Percentiles rank a stretch among this genome's conserved stretches.
Conservation (phyloP, 805 yeast genomes). For the Starmerella davenportii region DNA sequence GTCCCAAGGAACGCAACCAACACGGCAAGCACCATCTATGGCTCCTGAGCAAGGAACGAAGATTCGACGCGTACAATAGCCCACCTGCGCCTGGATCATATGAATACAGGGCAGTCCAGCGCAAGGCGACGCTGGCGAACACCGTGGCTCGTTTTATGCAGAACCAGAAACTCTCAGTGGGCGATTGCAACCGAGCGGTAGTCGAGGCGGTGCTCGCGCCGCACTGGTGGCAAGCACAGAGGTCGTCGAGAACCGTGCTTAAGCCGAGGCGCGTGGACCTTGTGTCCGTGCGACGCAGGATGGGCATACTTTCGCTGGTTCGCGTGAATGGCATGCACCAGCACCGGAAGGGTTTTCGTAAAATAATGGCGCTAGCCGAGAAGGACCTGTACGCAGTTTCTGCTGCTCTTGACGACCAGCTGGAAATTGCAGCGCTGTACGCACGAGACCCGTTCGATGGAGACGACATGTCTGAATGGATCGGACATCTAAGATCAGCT, state of each 20-base stretch:
- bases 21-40: constrained; percentile 4
- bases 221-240: too few relatives aligned
- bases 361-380: constrained; percentile 7
- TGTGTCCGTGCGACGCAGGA: constrained; percentile 8
- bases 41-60: constrained; percentile 11
- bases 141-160: constrained; percentile 1
- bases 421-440: constrained; percentile 9
- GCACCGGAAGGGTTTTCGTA: constrained; percentile 10
- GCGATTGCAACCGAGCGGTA: not conserved
- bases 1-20: constrained; percentile 6
- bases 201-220: constrained; percentile 15
- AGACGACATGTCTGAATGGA: constrained; percentile 6
- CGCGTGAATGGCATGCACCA: constrained; percentile 11
- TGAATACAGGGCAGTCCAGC: constrained; percentile 2
- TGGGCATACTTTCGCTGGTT: constrained; percentile 10
- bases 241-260: too few relatives aligned
- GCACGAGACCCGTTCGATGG: constrained; percentile 9
- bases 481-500: constrained; percentile 1
- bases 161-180: not conserved
- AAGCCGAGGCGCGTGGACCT: constrained; percentile 12
- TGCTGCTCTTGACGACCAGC: constrained; percentile 3
- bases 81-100: constrained; percentile 8
- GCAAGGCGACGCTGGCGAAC: constrained; percentile 3
- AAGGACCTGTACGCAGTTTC: constrained; percentile 1
- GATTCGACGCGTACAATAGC: constrained; percentile 12